These are phyloP conservation scores for Oryza rufipogon DNA, from an alignment of 176 grass and related monocot species.

Conservation along the genomic window DNA sequence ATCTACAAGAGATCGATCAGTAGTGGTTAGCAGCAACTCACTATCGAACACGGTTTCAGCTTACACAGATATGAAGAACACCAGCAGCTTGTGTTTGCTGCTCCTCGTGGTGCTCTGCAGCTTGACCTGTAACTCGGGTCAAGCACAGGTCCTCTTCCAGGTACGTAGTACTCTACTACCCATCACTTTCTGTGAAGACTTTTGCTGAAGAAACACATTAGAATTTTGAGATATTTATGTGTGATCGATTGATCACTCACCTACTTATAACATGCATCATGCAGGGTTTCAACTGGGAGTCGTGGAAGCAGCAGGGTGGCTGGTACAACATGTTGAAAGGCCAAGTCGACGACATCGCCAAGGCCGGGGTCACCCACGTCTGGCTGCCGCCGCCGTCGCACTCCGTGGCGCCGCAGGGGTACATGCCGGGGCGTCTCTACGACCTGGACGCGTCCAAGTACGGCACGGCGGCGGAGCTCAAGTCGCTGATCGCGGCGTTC, in stretches of 20 bases:
- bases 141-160: conserved; percentile 71
- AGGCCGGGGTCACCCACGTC: conserved; percentile 62
- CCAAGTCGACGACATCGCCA: conserved; percentile 57
- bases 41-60: neutral
- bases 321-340: conserved; percentile 63
- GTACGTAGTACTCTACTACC: conserved; percentile 10
- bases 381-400: conserved; percentile 86
- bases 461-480: conserved; percentile 52
- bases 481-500: conserved; percentile 57
- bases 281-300: conserved; percentile 91
- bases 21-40: neutral
- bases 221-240: neutral
- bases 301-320: conserved; percentile 65
- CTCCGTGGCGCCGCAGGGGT: conserved; percentile 74
- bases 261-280: neutral
- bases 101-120: conserved; percentile 34
- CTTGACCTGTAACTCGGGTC: conserved; percentile 8
- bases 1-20: neutral
- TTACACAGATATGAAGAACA: conserved; percentile 29
- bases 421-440: conserved; percentile 74
- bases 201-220: neutral
- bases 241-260: neutral
- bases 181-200: neutral
- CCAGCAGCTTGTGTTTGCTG: conserved; percentile 24
- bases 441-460: conserved; percentile 76